Percentiles rank a stretch among this genome's conserved stretches.
These are phyloP conservation scores for Phyllosticta citrichinensis DNA, from an alignment of 2,329 filamentous ascomycete species.

Conservation along the genomic window DNA sequence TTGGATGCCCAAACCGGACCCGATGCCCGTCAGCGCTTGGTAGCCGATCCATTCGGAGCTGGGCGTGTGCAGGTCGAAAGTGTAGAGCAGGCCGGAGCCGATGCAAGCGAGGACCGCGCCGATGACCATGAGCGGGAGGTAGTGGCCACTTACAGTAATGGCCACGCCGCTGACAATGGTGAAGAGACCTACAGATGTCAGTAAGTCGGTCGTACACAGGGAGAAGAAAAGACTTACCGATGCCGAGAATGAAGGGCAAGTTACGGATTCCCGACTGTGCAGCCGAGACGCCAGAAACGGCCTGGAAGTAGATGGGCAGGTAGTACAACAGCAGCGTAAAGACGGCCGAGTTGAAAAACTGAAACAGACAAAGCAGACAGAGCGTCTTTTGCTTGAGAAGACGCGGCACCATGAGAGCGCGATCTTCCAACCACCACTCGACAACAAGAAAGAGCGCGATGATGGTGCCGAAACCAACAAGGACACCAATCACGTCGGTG, in stretches of 20 bases:
- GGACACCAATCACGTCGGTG: constrained; percentile 34
- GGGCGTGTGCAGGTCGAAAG: constrained; percentile 27
- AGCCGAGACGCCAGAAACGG: constrained; percentile 25
- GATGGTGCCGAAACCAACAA: constrained; percentile 36
- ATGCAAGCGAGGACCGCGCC: constrained; percentile 23
- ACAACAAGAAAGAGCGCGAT: constrained; percentile 23
- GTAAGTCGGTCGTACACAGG: neutral
- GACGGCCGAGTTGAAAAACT: constrained; percentile 26
- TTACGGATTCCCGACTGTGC: constrained; percentile 32
- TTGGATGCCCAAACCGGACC: constrained; percentile 34
- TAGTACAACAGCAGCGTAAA: constrained; percentile 35
- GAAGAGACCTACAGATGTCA: constrained; percentile 12
- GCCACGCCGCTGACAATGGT: constrained; percentile 16
- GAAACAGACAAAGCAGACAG: constrained; percentile 24
- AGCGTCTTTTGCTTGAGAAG: constrained; percentile 31
- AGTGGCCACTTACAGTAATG: constrained; percentile 24
- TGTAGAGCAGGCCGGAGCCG: constrained; percentile 33
- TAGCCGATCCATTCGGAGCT: constrained; percentile 38
- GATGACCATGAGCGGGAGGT: constrained; percentile 23
- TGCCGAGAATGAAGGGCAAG: constrained; percentile 31
- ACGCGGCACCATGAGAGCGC: constrained; percentile 30
- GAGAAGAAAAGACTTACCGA: constrained; percentile 12
- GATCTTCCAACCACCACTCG: constrained; percentile 30
- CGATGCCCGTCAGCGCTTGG: constrained; percentile 36
- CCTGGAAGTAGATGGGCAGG: constrained; percentile 42